Base-by-base conservation (phyloP, 2,329 filamentous ascomycete species). In the Cladobotryum protrusum region DNA sequence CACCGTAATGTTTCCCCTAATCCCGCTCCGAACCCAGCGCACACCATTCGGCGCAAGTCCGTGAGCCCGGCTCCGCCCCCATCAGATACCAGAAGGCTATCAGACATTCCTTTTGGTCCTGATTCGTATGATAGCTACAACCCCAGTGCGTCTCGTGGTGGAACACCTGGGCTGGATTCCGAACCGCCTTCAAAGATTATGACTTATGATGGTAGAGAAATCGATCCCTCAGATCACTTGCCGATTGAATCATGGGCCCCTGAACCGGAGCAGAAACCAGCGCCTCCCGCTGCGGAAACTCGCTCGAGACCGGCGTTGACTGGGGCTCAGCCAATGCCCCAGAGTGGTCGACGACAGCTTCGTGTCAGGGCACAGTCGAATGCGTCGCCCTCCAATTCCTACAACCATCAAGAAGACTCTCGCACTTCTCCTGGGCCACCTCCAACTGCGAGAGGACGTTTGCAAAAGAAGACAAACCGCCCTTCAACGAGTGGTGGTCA, bases 171-270 rank as follows among this genome's bases (percentile, higher is more conserved):
- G 1, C 48, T 48, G 34, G 60, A 75, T 43, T 71, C 75, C 55
- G 79, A 82, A 47, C 69, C 74, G 1, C 76, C 78, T 46, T 83
- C 81, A 8, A 88, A 88, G 60, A 89, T 91, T 53, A 82, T 90
- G 47, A 86, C 82, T 1, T 77, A 86, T 55, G 86, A 89, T 61
- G 87, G 87, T 6, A 77, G 85, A 49, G 85, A 89, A 59, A 78
- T 92, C 49, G 87, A 92, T 61, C 87, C 87, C 1, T 89, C 86
- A 1, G 87, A 92, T 64, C 87, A 91, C 61, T 73, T 91, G 13
- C 87, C 87, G 0, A 79, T 89, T 63, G 82, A 87, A 49, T 81
- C 81, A 1, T 90, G 86, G 86, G 86, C 86, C 2, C 86, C 86
- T 0, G 86, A 90, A 59, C 86, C 86, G 0, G 84, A 87, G 57